Evolutionary conservation across 2,329 filamentous ascomycete genomes (phyloP).

Genomic region (Akanthomyces dipterigenus): DNA sequence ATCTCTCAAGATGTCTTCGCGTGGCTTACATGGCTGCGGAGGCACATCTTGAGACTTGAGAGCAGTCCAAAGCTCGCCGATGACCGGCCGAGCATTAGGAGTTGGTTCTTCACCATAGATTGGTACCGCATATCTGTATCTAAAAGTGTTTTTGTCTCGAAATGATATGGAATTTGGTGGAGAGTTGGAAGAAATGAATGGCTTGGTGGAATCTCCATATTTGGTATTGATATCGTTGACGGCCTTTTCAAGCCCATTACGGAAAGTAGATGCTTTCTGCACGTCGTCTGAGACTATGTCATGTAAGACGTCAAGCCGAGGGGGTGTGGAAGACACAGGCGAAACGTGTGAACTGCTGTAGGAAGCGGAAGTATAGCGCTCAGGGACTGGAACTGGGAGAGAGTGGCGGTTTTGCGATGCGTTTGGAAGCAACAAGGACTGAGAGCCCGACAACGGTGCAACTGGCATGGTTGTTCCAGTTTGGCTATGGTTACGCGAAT

Average conservation of each 20-base stretch:
- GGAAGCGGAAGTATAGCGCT: neutral
- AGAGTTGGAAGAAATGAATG: constrained; percentile 4
- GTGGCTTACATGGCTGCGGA: neutral
- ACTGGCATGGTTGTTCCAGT: neutral
- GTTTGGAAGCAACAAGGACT: neutral
- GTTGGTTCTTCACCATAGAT: neutral
- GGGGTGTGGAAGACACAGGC: constrained; percentile 14
- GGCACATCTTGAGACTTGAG: neutral
- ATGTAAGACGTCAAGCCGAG: constrained; percentile 23
- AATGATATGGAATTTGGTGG: constrained; percentile 4
- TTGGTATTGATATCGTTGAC: constrained; percentile 24
- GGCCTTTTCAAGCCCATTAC: constrained; percentile 23
- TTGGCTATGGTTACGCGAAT: neutral
- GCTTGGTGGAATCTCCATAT: constrained; percentile 17
- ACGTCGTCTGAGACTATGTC: constrained; percentile 20
- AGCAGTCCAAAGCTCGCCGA: constrained; percentile 1
- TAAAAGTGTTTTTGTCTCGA: constrained; percentile 13
- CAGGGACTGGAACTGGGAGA: constrained; percentile 2
- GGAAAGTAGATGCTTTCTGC: constrained; percentile 23
- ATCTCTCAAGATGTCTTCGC: neutral
- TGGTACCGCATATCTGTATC: constrained; percentile 14
- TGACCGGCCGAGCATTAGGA: neutral
- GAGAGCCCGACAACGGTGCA: neutral
- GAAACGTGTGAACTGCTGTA: neutral
- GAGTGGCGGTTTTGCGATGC: neutral